phyloP scores from a whole-genome alignment of 2,329 filamentous ascomycete genomes.

The Teratosphaeria epicoccoides region DNA sequence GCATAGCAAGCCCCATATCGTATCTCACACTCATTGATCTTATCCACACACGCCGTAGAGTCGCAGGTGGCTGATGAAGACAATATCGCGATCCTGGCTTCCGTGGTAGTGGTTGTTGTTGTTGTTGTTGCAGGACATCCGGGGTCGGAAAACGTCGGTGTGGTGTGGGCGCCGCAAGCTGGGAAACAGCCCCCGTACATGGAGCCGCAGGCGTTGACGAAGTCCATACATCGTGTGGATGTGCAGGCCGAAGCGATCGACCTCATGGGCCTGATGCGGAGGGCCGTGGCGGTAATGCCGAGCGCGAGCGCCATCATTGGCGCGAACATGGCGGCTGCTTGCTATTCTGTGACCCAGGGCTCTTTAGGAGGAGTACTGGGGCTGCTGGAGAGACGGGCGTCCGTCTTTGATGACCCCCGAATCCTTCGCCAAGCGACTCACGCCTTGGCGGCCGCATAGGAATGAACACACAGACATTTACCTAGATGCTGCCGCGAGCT shows the following conservation, averaged over 20 bases:
- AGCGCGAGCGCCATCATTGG: no score
- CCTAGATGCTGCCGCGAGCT: background rate
- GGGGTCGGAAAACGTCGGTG: slow-evolving; percentile 6
- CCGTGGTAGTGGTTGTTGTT: background rate
- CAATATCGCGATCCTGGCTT: background rate
- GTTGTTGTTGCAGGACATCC: slow-evolving; percentile 4
- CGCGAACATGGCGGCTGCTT: background rate
- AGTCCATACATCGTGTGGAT: slow-evolving; percentile 1
- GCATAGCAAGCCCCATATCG: slow-evolving; percentile 10
- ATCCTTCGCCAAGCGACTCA: background rate
- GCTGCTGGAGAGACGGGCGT: no score
- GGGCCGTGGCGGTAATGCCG: background rate
- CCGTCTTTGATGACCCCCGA: background rate
- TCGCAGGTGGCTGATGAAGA: slow-evolving; percentile 2
- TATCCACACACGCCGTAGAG: slow-evolving; percentile 15
- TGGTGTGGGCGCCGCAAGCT: slow-evolving; percentile 6
- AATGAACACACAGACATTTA: background rate
- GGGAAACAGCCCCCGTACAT: slow-evolving; percentile 11
- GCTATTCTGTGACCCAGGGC: background rate
- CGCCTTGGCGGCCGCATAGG: background rate
- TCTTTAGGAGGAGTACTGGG: background rate
- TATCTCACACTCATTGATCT: slow-evolving; percentile 15
- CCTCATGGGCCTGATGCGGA: background rate
- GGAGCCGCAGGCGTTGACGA: slow-evolving; percentile 8
- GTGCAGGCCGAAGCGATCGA: background rate